Evolutionary conservation across 2,329 filamentous ascomycete genomes (phyloP).

Genomic region (Penicillium corylophilum): DNA sequence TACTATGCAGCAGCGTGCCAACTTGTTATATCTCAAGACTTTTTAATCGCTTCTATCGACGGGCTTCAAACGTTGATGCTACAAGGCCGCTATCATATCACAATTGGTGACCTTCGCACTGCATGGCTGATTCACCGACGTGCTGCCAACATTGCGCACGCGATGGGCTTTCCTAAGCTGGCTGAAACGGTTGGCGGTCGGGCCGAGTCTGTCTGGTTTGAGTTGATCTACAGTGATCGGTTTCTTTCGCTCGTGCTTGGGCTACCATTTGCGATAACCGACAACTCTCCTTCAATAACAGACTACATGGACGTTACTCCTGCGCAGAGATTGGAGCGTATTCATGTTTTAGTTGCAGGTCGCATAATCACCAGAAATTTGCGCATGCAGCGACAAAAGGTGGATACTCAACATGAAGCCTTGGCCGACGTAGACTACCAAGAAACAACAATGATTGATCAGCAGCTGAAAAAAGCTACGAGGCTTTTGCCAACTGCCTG

Average conservation of each 20-base stretch:
- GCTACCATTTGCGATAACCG: conserved; percentile 42
- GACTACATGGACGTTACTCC: not conserved
- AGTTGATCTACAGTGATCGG: conserved; percentile 46
- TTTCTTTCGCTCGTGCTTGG: conserved; percentile 51
- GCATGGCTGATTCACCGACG: conserved; percentile 52
- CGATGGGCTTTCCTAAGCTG: conserved; percentile 45
- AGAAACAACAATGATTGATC: conserved; percentile 21
- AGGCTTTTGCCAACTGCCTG: conserved; percentile 14
- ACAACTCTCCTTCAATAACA: conserved; percentile 5
- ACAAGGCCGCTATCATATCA: conserved; percentile 51
- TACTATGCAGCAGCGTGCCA: conserved; percentile 12
- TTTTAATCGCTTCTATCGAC: conserved; percentile 48
- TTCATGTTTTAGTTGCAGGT: conserved; percentile 13
- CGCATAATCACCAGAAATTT: conserved; percentile 19
- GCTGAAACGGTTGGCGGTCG: conserved; percentile 13
- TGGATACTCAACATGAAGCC: not conserved
- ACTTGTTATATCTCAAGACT: conserved; percentile 46
- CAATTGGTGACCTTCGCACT: conserved; percentile 52
- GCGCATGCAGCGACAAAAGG: conserved; percentile 4
- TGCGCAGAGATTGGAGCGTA: conserved; percentile 11
- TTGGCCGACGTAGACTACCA: not conserved
- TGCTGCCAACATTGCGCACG: conserved; percentile 50
- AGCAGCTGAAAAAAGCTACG: conserved; percentile 17
- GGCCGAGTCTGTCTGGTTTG: conserved; percentile 33
- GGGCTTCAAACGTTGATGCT: conserved; percentile 53